Evolutionary conservation across 305 asterid species (phyloP).

Genomic region (Solanum hybrid): DNA sequence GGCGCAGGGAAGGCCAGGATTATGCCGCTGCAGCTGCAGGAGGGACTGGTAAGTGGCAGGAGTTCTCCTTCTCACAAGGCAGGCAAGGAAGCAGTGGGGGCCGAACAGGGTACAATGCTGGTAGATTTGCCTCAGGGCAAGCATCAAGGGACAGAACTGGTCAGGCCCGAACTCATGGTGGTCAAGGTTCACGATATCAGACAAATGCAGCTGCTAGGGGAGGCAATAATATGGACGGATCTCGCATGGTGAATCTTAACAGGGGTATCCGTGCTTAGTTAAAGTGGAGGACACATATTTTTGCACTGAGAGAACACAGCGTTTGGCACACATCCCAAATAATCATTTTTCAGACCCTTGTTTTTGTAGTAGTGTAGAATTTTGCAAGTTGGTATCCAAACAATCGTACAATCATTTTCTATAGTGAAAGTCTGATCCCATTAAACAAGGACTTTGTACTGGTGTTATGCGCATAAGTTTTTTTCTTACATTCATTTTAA

Average conservation of each 20-base stretch:
- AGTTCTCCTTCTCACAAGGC: constrained; percentile 55
- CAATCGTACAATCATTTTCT: background rate
- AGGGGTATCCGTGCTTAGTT: constrained; percentile 45
- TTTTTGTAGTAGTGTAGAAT: background rate
- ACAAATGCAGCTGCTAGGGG: constrained; percentile 44
- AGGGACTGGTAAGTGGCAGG: constrained; percentile 75
- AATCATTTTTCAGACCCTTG: background rate
- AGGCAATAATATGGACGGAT: constrained; percentile 40
- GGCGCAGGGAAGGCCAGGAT: constrained; percentile 86
- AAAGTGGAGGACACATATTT: background rate
- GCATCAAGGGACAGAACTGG: constrained; percentile 40
- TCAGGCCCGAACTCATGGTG: constrained; percentile 26
- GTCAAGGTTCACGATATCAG: constrained; percentile 37
- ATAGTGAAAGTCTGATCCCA: background rate
- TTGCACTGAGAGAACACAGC: background rate
- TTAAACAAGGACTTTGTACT: background rate
- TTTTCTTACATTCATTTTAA: background rate
- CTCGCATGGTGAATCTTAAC: constrained; percentile 82
- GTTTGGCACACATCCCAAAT: background rate
- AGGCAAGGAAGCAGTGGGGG: constrained; percentile 78
- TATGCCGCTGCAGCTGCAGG: constrained; percentile 38
- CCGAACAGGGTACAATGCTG: constrained; percentile 37
- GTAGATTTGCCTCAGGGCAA: constrained; percentile 24
- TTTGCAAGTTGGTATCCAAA: background rate
- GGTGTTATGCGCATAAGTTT: background rate